Evolutionary conservation across 2,329 filamentous ascomycete species (phyloP), one percentile per base, ranked within the genome.

Genomic region (Colletotrichum abscissum): DNA sequence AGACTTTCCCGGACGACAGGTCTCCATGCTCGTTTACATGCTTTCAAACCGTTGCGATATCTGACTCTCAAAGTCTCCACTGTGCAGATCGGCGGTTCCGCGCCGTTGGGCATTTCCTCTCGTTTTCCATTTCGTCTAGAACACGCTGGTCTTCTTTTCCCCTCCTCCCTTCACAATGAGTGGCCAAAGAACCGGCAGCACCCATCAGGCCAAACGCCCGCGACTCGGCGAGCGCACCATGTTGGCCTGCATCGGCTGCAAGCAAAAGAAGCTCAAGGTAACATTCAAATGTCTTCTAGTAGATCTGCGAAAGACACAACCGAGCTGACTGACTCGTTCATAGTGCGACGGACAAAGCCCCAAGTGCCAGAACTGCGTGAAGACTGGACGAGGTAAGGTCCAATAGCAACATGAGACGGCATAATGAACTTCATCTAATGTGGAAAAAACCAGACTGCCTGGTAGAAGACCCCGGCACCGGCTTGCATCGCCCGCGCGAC

Each of bases 401-500:
- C 57, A 49, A 49, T 6, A 49, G 42, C n/a, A 19, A 49, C 8
- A 9, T n/a, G 42, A 49, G 42, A 49, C 42, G 19, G 42, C 42
- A 49, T n/a, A 7, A n/a, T 22, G 42, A 49, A 49, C 19, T 22
- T 4, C n/a, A 22, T 19, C 42, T 49, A 8, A 49, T 49, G 42
- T 49, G 16, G 42, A 3, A 8, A 11, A 49, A 49, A 49, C 42
- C 54, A 81, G 79, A 80, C 19, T 82, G 80, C 73, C 74, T 81
- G 12, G 79, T 82, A 7, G 81, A 83, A 76, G 81, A 83, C 63
- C 80, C 81, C 8, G 79, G 81, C 8, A 82, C 81, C 1, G 78
- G 80, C 5, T 68, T 80, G 7, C 79, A 81, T 52, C 78, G 78
- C 33, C 80, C 81, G 6, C 71, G 80, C 46, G 76, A 81, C 60